These are phyloP conservation scores for Aristolochia contorta DNA, from an alignment of 164 flowering plant genomes.

Conservation along the genomic window DNA sequence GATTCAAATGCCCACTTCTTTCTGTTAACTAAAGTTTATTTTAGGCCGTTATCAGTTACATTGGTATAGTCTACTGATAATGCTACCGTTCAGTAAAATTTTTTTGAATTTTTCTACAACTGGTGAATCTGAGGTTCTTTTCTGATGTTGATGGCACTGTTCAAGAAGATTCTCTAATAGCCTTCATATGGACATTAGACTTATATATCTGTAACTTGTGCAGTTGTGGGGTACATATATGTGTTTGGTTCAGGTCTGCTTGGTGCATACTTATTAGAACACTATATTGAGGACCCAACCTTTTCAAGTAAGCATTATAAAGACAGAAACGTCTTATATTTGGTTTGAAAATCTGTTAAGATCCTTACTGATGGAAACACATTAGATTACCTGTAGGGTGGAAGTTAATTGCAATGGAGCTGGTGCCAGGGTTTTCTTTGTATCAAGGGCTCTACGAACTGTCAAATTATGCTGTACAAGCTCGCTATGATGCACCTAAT, in stretches of 20 bases:
- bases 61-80: too few species aligned
- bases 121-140: too few species aligned
- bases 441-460: slow-evolving; percentile 76
- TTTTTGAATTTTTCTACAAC: too few species aligned
- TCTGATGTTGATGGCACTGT: too few species aligned
- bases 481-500: slow-evolving; percentile 33
- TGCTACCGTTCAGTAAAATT: too few species aligned
- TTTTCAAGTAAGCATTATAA: slow-evolving; percentile 49
- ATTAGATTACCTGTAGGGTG: slow-evolving; percentile 26
- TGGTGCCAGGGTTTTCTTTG: slow-evolving; percentile 66
- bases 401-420: slow-evolving; percentile 55
- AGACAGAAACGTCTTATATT: background rate
- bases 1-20: background rate
- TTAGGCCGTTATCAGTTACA: too few species aligned
- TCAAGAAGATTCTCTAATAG: too few species aligned
- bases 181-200: too few species aligned
- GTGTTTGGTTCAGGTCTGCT: slow-evolving; percentile 66
- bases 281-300: slow-evolving; percentile 41
- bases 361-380: background rate
- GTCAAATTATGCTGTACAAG: slow-evolving; percentile 37
- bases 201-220: background rate
- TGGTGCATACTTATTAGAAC: slow-evolving; percentile 52
- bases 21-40: background rate
- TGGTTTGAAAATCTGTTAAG: background rate
- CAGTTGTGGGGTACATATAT: slow-evolving; percentile 48